Percentiles rank a stretch among this genome's conserved stretches.
These are phyloP conservation scores for Myrica gale DNA, from an alignment of 306 rosid species.

Conservation along the genomic window DNA sequence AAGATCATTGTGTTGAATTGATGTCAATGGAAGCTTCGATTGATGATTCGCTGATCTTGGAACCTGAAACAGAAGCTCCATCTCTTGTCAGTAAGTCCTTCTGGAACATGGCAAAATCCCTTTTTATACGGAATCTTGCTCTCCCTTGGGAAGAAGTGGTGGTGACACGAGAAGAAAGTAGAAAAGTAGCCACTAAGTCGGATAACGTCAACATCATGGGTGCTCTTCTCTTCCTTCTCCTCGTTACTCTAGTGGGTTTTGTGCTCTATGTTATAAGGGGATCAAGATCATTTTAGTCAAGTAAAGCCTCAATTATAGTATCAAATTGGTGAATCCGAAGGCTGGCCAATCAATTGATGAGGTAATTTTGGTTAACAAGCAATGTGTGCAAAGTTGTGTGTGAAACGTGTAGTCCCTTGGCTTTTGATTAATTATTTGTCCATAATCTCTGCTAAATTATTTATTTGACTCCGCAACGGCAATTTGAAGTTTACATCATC, in stretches of 20 bases:
- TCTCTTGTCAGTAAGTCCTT: constrained; percentile 49
- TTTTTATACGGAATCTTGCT: constrained; percentile 23
- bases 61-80: constrained; percentile 61
- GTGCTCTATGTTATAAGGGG: constrained; percentile 36
- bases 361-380: not conserved
- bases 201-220: constrained; percentile 39
- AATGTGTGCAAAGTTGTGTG: not conserved
- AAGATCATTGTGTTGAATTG: constrained; percentile 49
- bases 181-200: constrained; percentile 26
- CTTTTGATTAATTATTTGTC: not conserved
- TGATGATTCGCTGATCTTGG: constrained; percentile 54
- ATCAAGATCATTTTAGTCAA: constrained; percentile 5
- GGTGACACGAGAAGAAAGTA: constrained; percentile 25
- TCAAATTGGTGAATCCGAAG: not conserved
- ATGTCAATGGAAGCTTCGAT: constrained; percentile 51
- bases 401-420: not conserved
- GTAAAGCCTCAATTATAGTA: not conserved
- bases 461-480: not conserved
- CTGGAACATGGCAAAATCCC: constrained; percentile 64
- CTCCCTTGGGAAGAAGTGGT: constrained; percentile 35
- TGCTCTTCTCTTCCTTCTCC: constrained; percentile 53
- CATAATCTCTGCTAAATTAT: not conserved
- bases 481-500: not conserved
- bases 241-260: constrained; percentile 53
- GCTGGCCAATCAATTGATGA: not conserved